Evolutionary conservation across 148 eudicot species (phyloP).

Genomic region (Linanthus parryae): DNA sequence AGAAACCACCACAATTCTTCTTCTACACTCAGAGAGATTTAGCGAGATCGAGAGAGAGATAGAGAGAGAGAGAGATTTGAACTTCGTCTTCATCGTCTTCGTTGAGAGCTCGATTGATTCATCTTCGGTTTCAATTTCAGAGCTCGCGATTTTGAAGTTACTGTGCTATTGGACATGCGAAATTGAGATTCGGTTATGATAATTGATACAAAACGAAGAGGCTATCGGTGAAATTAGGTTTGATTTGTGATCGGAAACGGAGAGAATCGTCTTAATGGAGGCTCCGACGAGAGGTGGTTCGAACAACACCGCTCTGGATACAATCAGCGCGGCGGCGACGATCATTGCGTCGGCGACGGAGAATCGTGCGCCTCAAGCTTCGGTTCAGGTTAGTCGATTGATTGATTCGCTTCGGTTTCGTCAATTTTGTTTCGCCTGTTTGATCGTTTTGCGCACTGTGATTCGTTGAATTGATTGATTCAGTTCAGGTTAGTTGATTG

Average conservation of each 20-base stretch:
- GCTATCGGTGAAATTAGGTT: constrained; percentile 6
- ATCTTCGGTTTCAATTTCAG: too few species aligned
- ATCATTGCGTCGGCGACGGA: constrained; percentile 81
- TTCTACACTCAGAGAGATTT: too few species aligned
- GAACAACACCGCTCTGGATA: constrained; percentile 53
- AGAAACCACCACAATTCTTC: too few species aligned
- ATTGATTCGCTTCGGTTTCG: background rate
- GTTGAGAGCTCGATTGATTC: constrained; percentile 20
- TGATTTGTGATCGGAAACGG: constrained; percentile 1
- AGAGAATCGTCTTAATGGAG: too few species aligned
- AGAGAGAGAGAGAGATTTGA: too few species aligned
- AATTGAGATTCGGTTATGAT: too few species aligned
- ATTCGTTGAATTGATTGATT: background rate
- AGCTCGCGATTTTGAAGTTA: too few species aligned
- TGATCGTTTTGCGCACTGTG: background rate
- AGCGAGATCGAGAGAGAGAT: too few species aligned
- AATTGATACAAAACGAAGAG: background rate
- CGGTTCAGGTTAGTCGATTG: constrained; percentile 54
- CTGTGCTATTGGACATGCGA: too few species aligned
- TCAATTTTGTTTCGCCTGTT: background rate
- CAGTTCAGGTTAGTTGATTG: constrained; percentile 15
- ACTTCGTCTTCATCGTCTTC: background rate
- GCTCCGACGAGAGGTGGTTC: constrained; percentile 41
- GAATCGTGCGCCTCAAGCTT: constrained; percentile 47
- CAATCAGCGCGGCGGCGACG: constrained; percentile 87